Conservation (phyloP, 768 basidiomycete species). For the Pleurotus sapidus region DNA sequence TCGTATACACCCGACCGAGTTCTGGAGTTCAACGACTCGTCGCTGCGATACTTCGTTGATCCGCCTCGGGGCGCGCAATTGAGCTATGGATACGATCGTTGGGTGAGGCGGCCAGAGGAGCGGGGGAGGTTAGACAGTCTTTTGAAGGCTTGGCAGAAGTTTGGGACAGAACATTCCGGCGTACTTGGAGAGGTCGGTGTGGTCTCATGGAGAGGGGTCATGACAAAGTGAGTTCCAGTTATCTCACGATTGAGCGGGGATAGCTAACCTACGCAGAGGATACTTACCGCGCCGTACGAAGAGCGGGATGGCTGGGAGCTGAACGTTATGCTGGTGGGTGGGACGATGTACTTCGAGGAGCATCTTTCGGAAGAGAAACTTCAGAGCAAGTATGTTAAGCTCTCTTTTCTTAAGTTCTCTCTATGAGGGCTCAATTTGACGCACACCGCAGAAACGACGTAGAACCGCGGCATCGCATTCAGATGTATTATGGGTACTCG, state of each 20-base stretch:
- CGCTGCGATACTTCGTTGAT: constrained; percentile 66
- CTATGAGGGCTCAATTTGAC: neutral
- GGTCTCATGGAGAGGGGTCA: constrained; percentile 76
- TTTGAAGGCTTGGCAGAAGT: constrained; percentile 51
- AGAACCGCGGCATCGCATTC: constrained; percentile 57
- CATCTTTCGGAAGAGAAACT: constrained; percentile 59
- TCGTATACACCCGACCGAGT: constrained; percentile 59
- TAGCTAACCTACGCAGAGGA: constrained; percentile 34
- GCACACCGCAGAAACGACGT: constrained; percentile 52
- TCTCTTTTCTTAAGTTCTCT: neutral
- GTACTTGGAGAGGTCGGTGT: constrained; percentile 47
- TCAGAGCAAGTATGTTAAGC: constrained; percentile 55
- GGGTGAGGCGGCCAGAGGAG: constrained; percentile 65
- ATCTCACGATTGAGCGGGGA: neutral
- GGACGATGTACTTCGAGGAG: constrained; percentile 74
- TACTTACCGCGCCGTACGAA: constrained; percentile 82
- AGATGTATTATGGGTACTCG: constrained; percentile 82
- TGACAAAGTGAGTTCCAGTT: constrained; percentile 62
- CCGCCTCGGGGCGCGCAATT: constrained; percentile 69
- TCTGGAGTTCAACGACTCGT: constrained; percentile 65
- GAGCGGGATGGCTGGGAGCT: constrained; percentile 76
- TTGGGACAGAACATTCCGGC: neutral
- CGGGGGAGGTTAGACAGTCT: constrained; percentile 67
- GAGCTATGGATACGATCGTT: constrained; percentile 67
- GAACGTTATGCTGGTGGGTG: constrained; percentile 76